These are phyloP conservation scores for Balamuthia mandrillaris DNA, from an alignment of 208 protist genomes.

Conservation along the genomic window DNA sequence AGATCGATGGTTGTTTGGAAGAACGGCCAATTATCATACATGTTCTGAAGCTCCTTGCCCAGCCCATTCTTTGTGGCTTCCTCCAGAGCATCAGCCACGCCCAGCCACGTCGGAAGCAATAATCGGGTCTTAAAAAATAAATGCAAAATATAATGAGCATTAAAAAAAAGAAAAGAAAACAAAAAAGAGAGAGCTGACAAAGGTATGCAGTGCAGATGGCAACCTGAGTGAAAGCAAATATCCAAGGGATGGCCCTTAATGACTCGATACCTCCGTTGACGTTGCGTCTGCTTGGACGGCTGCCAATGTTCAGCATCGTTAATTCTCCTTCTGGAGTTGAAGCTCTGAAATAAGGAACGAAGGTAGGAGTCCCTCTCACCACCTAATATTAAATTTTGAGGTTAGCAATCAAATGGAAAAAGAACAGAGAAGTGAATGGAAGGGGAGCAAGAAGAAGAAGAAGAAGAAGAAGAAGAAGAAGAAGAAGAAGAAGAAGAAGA, in stretches of 20 bases:
- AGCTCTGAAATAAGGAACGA: slow-evolving; percentile 66
- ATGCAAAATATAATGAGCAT: too few relatives aligned
- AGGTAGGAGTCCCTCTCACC: slow-evolving; percentile 47
- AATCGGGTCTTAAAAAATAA: slow-evolving; percentile 62
- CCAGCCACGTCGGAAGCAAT: slow-evolving; percentile 69
- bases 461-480: too few relatives aligned
- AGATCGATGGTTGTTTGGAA: slow-evolving; percentile 67
- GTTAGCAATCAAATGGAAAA: too few relatives aligned
- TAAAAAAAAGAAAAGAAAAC: not conserved
- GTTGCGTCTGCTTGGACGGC: slow-evolving; percentile 56
- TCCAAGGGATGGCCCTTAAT: slow-evolving; percentile 69
- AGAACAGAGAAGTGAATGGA: too few relatives aligned
- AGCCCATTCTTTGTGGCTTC: not conserved
- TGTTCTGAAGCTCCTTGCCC: slow-evolving; percentile 40
- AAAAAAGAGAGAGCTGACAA: not conserved
- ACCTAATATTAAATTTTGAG: slow-evolving; percentile 18
- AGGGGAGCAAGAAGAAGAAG: too few relatives aligned
- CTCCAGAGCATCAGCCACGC: slow-evolving; percentile 49
- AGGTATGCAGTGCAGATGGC: not conserved
- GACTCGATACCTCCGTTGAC: slow-evolving; percentile 47
- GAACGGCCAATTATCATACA: slow-evolving; percentile 71
- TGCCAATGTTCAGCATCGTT: slow-evolving; percentile 58
- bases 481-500: too few relatives aligned
- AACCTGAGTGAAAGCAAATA: slow-evolving; percentile 64
- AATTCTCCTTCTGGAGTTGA: slow-evolving; percentile 61